Evolutionary conservation across 2,329 filamentous ascomycete genomes (phyloP).

Genomic region (Colletotrichum horii): DNA sequence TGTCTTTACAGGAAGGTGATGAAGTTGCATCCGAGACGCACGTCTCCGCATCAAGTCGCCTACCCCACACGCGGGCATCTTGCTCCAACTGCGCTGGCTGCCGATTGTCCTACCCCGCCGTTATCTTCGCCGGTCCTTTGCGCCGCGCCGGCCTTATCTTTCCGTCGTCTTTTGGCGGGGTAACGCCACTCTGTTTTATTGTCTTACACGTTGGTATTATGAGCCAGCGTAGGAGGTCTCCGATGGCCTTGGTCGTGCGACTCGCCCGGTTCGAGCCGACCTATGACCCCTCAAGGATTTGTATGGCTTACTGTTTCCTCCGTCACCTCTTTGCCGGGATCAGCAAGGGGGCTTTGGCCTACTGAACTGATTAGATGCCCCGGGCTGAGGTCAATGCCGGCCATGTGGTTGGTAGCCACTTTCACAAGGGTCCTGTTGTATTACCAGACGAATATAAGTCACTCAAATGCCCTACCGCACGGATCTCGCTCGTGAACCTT

Average conservation of each 20-base stretch:
- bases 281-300: not conserved
- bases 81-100: not conserved
- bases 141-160: slow-evolving; percentile 1
- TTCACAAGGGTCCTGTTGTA: not conserved
- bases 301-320: not conserved
- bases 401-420: slow-evolving; percentile 6
- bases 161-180: not conserved
- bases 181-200: slow-evolving; percentile 3
- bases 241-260: not conserved
- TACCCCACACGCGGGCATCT: slow-evolving; percentile 14
- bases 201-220: slow-evolving; percentile 16
- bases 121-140: slow-evolving; percentile 9
- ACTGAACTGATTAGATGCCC: not conserved
- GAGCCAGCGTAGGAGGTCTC: slow-evolving; percentile 7
- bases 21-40: slow-evolving; percentile 11
- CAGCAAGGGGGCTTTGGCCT: not conserved
- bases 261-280: not conserved
- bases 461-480: not conserved
- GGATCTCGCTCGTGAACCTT: slow-evolving; percentile 1
- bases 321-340: not conserved
- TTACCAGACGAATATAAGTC: slow-evolving; percentile 8
- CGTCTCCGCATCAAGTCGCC: slow-evolving; percentile 8
- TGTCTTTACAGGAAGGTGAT: slow-evolving; percentile 20
- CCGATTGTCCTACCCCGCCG: slow-evolving; percentile 20
- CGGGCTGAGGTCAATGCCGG: not conserved